Evolutionary conservation across 2,329 filamentous ascomycete genomes (phyloP), one percentile per base, ranked within the genome.

Genomic region (Trichophyton benhamiae): DNA sequence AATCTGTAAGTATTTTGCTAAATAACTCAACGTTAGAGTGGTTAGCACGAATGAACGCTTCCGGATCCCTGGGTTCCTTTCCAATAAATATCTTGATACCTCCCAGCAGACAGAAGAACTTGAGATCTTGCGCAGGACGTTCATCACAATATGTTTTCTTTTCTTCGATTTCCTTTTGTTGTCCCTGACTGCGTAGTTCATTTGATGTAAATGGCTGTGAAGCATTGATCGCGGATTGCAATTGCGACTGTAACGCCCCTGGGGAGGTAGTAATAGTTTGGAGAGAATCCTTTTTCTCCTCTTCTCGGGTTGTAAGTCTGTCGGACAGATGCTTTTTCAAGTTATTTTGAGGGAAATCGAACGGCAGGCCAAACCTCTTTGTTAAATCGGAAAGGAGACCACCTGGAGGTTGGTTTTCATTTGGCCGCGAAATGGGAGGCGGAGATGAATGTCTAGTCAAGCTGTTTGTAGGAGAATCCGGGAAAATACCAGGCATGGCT

Each of bases 81-180:
- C 82, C 78, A 15, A 91, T 76, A 69, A 90, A 92, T 41, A 95
- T 80, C 63, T 87, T 86, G 74, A 91, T 86, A 3, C 86, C 83
- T 1, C 84, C 82, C 2, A 88, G 82, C 53, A 88, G 84, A 3
- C 86, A 87, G 11, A 85, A 80, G 68, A 87, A 86, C 15, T 78
- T 78, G 9, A 96, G 83, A 72, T 95, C 85, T 62, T 91, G 84
- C 0, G 83, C 84, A 1, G 87, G 84, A 25, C 79, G 86, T 66
- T 84, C 82, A 75, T 96, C 91, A 72, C 91, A 96, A 75, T 96
- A 96, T 0, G 88, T 87, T 44, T 86, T 83, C 67, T 89, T 87
- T 72, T 96, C 91, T 69, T 87, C 87, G 66, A 96, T 85, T 58
- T 86, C 77, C 64, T 84, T 86, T 41, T 87, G 86, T 60, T 83